Evolutionary conservation across 2,329 filamentous ascomycete genomes (phyloP).

Genomic region (Drechslerella coelobrocha): DNA sequence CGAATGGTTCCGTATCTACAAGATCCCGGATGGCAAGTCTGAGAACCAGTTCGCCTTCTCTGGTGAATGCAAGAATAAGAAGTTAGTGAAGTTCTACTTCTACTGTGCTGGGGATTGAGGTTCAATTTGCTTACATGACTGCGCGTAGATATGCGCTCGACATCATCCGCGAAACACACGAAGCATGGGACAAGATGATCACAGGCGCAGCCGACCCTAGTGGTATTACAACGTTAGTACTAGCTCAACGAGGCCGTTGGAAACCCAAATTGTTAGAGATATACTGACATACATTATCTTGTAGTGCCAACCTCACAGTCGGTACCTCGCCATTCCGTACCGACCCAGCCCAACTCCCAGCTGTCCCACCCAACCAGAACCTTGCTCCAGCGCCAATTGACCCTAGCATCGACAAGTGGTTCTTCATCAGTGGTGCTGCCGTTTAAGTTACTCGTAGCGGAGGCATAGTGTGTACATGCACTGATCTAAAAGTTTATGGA

Average conservation of each 20-base stretch:
- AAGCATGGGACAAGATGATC: conserved; percentile 96
- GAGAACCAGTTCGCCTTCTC: conserved; percentile 99
- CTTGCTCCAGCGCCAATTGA: conserved; percentile 87
- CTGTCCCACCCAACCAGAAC: conserved; percentile 80
- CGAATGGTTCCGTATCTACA: conserved; percentile 99
- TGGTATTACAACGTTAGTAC: conserved; percentile 79
- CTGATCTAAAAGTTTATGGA: background rate
- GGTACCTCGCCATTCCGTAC: conserved; percentile 75
- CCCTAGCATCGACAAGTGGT: conserved; percentile 99
- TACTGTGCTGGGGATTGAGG: conserved; percentile 28
- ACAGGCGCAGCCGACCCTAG: conserved; percentile 83
- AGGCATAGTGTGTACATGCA: background rate
- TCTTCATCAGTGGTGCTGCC: conserved; percentile 99
- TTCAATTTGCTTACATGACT: background rate
- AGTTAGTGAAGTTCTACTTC: conserved; percentile 62
- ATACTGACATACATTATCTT: conserved; percentile 51
- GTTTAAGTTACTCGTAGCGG: conserved; percentile 63
- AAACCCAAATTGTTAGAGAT: conserved; percentile 54
- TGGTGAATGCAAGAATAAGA: conserved; percentile 99
- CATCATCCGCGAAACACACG: conserved; percentile 91
- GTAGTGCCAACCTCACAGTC: conserved; percentile 82
- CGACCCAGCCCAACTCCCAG: conserved; percentile 72
- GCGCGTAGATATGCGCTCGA: conserved; percentile 81
- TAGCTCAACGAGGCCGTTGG: conserved; percentile 40
- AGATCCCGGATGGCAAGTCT: conserved; percentile 99